These are phyloP conservation scores for Linum trigynum DNA, from an alignment of 345 rosid genomes.

Conservation along the genomic window DNA sequence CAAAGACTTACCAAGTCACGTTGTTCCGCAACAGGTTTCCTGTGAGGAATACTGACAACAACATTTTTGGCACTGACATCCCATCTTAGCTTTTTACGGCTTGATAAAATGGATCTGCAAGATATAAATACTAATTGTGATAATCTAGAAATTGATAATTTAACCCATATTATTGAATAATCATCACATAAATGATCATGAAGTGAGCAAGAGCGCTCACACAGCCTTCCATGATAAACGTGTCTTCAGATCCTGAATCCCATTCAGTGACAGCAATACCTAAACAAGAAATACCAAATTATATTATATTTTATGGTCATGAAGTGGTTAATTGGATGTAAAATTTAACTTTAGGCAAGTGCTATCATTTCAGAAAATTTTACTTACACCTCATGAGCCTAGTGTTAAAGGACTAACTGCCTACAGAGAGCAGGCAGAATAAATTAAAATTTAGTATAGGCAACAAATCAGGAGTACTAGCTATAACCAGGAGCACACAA, in stretches of 20 bases:
- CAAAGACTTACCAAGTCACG: slow-evolving; percentile 50
- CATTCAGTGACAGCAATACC: slow-evolving; percentile 67
- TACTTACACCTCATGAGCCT: too few species aligned
- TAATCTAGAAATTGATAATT: not conserved
- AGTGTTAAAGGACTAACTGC: too few species aligned
- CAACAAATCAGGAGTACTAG: too few species aligned
- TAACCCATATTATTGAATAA: slow-evolving; percentile 26
- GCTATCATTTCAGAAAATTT: too few species aligned
- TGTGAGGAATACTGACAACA: slow-evolving; percentile 42
- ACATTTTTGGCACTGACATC: slow-evolving; percentile 43
- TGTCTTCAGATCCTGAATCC: slow-evolving; percentile 47
- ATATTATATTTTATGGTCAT: not conserved
- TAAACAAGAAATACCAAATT: slow-evolving; percentile 20
- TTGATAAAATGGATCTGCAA: slow-evolving; percentile 60
- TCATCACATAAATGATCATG: slow-evolving; percentile 18
- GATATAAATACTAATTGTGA: slow-evolving; percentile 3
- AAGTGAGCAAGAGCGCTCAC: slow-evolving; percentile 39
- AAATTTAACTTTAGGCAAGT: too few species aligned
- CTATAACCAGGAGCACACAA: too few species aligned
- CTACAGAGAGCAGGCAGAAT: too few species aligned
- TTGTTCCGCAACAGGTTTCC: slow-evolving; percentile 32
- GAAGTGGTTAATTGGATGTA: not conserved
- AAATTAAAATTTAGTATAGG: too few species aligned
- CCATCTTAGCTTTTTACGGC: slow-evolving; percentile 50
- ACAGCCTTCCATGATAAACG: slow-evolving; percentile 61